Percentiles rank a stretch among this genome's conserved stretches.
These are phyloP conservation scores for Coniella lustricola DNA, from an alignment of 2,329 filamentous ascomycete species.

Conservation along the genomic window DNA sequence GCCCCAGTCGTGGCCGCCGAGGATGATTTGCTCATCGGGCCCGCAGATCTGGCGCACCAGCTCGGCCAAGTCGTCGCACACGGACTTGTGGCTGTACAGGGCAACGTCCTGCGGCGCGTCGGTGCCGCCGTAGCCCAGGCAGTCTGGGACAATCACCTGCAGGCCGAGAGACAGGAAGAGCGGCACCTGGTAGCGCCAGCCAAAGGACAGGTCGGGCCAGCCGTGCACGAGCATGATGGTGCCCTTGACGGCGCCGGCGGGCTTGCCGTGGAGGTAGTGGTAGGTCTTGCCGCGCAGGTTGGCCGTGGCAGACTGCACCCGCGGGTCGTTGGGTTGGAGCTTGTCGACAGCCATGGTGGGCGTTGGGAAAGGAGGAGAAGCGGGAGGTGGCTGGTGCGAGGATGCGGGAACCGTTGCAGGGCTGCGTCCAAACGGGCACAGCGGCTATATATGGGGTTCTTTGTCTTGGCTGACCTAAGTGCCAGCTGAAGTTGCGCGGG, in stretches of 20 bases:
- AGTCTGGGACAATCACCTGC: conserved; percentile 76
- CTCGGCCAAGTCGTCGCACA: conserved; percentile 67
- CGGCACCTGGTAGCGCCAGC: conserved; percentile 88
- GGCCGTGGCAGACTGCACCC: conserved; percentile 57
- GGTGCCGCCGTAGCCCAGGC: conserved; percentile 79
- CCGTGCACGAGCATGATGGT: conserved; percentile 54
- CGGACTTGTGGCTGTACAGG: conserved; percentile 65
- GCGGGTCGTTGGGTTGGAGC: conserved; percentile 57
- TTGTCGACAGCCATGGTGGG: conserved; percentile 47
- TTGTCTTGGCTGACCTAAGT: no score
- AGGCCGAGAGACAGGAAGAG: conserved; percentile 63
- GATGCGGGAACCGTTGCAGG: not conserved
- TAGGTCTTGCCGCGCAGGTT: conserved; percentile 65
- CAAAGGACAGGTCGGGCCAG: conserved; percentile 75
- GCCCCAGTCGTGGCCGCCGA: conserved; percentile 92
- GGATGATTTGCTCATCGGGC: conserved; percentile 52
- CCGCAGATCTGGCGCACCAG: conserved; percentile 51
- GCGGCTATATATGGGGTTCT: no score
- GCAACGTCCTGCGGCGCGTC: conserved; percentile 55
- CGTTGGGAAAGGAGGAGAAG: no score
- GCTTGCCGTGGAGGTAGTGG: conserved; percentile 52
- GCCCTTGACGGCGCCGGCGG: conserved; percentile 29
- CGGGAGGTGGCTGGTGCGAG: not conserved
- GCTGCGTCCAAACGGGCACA: no score
- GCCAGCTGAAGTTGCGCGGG: no score